These are phyloP conservation scores for Fraxinus latifolia DNA, from an alignment of 305 asterid species.

Conservation along the genomic window DNA sequence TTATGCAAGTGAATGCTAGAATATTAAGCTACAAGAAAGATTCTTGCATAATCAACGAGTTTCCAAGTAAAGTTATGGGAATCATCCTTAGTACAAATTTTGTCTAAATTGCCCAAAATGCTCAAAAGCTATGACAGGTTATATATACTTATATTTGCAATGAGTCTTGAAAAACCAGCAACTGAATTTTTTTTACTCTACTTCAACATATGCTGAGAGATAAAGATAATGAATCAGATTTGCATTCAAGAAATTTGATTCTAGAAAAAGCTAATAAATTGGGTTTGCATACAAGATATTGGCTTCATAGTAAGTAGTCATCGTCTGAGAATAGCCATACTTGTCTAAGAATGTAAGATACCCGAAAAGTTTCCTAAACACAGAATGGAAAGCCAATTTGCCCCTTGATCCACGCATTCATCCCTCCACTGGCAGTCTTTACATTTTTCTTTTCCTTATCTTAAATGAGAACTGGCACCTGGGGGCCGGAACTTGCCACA, in stretches of 20 bases:
- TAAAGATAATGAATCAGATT: background rate
- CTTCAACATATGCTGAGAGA: background rate
- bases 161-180: background rate
- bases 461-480: background rate
- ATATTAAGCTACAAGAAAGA: background rate
- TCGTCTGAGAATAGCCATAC: background rate
- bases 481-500: background rate
- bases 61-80: background rate
- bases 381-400: slow-evolving; percentile 9
- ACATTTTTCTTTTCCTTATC: background rate
- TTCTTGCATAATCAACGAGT: background rate
- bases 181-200: background rate
- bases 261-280: background rate
- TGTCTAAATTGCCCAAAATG: background rate
- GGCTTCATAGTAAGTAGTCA: background rate
- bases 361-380: background rate
- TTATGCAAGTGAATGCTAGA: background rate
- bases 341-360: background rate
- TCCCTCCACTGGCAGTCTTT: background rate
- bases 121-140: background rate
- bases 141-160: background rate
- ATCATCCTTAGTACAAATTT: background rate
- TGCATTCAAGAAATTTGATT: background rate
- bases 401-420: slow-evolving; percentile 15
- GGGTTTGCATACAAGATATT: background rate